Evolutionary conservation across 805 yeast species (phyloP).

Genomic region (Candida ortonii): DNA sequence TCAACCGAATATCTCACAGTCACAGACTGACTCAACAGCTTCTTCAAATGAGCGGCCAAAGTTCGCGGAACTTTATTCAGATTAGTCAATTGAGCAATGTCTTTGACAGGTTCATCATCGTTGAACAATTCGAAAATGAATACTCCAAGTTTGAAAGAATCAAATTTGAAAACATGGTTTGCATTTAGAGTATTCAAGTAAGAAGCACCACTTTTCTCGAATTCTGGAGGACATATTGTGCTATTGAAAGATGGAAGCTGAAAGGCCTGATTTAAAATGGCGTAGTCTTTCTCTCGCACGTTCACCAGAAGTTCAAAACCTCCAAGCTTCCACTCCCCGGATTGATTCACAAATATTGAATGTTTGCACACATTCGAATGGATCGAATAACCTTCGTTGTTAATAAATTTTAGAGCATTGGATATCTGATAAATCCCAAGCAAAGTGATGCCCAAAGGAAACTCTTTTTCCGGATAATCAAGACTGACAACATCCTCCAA

Average conservation of each 20-base stretch:
- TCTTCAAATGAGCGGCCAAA: conserved; percentile 38
- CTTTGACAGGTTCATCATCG: conserved; percentile 13
- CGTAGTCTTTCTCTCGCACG: conserved; percentile 43
- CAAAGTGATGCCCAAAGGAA: conserved; percentile 35
- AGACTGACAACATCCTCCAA: conserved; percentile 38
- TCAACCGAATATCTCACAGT: conserved; percentile 39
- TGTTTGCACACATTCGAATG: conserved; percentile 60
- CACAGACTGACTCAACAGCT: conserved; percentile 37
- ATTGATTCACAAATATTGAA: conserved; percentile 60
- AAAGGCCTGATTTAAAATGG: conserved; percentile 22
- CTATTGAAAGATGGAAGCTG: conserved; percentile 26
- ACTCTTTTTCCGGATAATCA: conserved; percentile 24
- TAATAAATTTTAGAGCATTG: conserved; percentile 54
- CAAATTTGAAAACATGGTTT: conserved; percentile 45
- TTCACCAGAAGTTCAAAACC: conserved; percentile 72
- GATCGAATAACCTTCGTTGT: conserved; percentile 53
- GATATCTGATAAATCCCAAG: conserved; percentile 59
- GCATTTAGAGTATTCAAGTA: conserved; percentile 27
- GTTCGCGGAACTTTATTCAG: conserved; percentile 35
- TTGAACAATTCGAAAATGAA: conserved; percentile 49
- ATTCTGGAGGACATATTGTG: conserved; percentile 50
- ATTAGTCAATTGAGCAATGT: conserved; percentile 9
- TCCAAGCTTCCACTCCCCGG: conserved; percentile 82
- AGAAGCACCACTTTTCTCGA: conserved; percentile 42
- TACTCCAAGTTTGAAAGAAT: conserved; percentile 62